Evolutionary conservation across 257 asterid species (phyloP).

Genomic region (Perilla frutescens): DNA sequence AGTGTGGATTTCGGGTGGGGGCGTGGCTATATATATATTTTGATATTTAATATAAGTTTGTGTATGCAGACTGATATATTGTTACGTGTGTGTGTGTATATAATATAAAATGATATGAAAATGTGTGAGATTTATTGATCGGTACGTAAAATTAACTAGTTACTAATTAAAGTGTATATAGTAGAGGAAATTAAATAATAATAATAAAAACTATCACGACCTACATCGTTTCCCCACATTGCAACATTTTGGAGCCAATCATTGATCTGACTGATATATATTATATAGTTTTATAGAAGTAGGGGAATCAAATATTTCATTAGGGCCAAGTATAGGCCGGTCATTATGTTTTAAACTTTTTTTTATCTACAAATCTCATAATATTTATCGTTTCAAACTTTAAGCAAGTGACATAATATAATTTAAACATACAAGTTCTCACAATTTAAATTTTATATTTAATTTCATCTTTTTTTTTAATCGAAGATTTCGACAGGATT

Average conservation of each 20-base stretch:
- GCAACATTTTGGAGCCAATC: not conserved
- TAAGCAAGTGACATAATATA: conserved; percentile 33
- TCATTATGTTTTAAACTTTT: not conserved
- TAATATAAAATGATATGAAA: too few species aligned
- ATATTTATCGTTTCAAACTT: not conserved
- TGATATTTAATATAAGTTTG: too few species aligned
- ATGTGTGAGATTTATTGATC: too few species aligned
- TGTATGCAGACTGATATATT: too few species aligned
- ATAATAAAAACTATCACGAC: too few species aligned
- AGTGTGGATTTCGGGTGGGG: too few species aligned
- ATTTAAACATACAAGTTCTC: conserved; percentile 14
- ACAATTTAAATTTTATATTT: not conserved
- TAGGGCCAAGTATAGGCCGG: conserved; percentile 35
- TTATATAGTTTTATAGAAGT: conserved; percentile 3
- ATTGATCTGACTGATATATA: not conserved
- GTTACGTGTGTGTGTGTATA: too few species aligned
- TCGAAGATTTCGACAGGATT: conserved; percentile 3
- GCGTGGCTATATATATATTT: too few species aligned
- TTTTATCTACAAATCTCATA: not conserved
- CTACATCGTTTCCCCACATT: too few species aligned
- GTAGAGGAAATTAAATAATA: too few species aligned
- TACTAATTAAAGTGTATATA: too few species aligned
- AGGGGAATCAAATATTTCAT: conserved; percentile 17
- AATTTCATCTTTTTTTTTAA: conserved; percentile 18
- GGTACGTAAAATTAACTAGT: too few species aligned